These are phyloP conservation scores for Blastobotrys americana DNA, from an alignment of 805 yeast species.

Conservation along the genomic window DNA sequence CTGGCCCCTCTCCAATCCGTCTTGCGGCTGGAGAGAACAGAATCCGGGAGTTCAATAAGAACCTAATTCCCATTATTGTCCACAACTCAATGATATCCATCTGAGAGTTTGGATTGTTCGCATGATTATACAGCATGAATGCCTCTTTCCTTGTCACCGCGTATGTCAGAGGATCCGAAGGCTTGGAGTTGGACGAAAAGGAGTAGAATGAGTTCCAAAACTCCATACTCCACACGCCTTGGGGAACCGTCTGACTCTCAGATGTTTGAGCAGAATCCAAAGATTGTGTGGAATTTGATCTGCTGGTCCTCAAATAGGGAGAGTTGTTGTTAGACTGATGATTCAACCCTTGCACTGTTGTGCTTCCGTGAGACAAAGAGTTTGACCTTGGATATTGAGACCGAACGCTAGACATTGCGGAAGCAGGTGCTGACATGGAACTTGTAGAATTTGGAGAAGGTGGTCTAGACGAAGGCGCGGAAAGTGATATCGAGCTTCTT, in stretches of 20 bases:
- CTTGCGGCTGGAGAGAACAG: constrained; percentile 24
- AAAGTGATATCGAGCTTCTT: neutral
- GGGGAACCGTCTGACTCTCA: neutral
- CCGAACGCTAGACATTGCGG: neutral
- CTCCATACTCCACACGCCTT: constrained; percentile 3
- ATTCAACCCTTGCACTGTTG: too few species aligned
- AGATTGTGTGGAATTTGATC: neutral
- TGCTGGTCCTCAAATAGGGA: neutral
- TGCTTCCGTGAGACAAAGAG: neutral
- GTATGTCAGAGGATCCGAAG: constrained; percentile 22
- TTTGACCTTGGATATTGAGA: neutral
- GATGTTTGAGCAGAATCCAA: neutral
- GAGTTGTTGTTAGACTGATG: neutral
- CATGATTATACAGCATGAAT: constrained; percentile 24
- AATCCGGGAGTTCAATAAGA: constrained; percentile 22
- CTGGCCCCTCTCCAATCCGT: constrained; percentile 4
- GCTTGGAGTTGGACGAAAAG: constrained; percentile 17
- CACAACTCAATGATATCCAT: constrained; percentile 26
- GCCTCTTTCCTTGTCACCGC: constrained; percentile 28
- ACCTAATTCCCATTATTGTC: constrained; percentile 28
- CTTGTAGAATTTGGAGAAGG: neutral
- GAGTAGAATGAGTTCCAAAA: constrained; percentile 16
- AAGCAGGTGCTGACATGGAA: neutral
- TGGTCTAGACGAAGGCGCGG: constrained; percentile 1
- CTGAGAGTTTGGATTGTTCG: constrained; percentile 11